Conservation (phyloP, 495 filamentous ascomycete species). For the Penicillium dipodomyicola region DNA sequence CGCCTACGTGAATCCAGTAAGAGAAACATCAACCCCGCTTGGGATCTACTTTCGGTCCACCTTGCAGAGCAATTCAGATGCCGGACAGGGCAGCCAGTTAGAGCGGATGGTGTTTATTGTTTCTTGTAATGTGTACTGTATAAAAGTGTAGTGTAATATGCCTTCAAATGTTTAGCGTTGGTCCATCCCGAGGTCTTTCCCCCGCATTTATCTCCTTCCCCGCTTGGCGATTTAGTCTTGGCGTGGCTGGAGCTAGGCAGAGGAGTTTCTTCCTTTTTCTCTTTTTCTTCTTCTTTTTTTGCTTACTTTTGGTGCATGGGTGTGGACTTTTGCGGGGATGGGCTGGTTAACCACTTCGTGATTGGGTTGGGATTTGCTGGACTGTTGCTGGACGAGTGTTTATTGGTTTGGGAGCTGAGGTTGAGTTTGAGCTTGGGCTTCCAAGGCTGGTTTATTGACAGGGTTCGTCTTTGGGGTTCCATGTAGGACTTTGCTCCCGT, state of each 20-base stretch:
- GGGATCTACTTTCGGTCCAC: not conserved
- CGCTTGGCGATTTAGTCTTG: not conserved
- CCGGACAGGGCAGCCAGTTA: too few relatives aligned
- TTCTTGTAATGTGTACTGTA: not conserved
- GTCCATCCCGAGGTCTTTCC: not conserved
- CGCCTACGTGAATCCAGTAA: too few relatives aligned
- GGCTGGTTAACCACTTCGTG: too few relatives aligned
- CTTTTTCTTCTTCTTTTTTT: not conserved
- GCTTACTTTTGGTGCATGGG: not conserved
- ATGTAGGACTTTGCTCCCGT: too few relatives aligned
- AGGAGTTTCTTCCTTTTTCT: not conserved
- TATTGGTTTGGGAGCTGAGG: not conserved
- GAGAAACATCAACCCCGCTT: too few relatives aligned
- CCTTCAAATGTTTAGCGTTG: not conserved
- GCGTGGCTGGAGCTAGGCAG: not conserved
- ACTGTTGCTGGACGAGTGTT: not conserved
- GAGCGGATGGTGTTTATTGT: too few relatives aligned
- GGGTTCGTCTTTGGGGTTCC: too few relatives aligned
- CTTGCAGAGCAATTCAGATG: too few relatives aligned
- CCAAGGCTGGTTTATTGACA: too few relatives aligned
- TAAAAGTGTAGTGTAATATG: too few relatives aligned
- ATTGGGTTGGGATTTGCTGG: not conserved
- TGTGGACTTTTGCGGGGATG: not conserved
- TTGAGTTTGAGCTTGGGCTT: too few relatives aligned
- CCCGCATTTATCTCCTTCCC: slow-evolving; percentile 1